phyloP scores from a whole-genome alignment of 331 rosid genomes.

The Telfairia occidentalis region DNA sequence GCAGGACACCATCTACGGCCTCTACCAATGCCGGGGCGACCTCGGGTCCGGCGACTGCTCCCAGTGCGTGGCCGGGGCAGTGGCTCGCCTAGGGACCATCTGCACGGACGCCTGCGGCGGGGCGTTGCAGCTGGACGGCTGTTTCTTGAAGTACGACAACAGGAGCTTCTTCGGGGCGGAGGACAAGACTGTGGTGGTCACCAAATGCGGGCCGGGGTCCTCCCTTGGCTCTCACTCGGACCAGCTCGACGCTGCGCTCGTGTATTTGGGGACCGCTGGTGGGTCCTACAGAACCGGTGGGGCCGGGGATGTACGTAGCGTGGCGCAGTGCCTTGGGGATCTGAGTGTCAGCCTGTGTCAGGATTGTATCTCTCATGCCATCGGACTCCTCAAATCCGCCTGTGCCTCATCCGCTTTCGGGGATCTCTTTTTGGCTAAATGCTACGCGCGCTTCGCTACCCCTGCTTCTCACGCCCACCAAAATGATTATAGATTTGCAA shows the following conservation, averaged over 20 bases:
- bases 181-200: slow-evolving; percentile 65
- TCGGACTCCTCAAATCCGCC: slow-evolving; percentile 53
- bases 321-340: slow-evolving; percentile 89
- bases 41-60: slow-evolving; percentile 42
- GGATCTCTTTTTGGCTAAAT: slow-evolving; percentile 62
- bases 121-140: slow-evolving; percentile 83
- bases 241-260: slow-evolving; percentile 43
- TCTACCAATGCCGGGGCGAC: slow-evolving; percentile 91
- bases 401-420: slow-evolving; percentile 62
- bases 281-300: slow-evolving; percentile 25
- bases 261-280: slow-evolving; percentile 28
- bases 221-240: slow-evolving; percentile 36
- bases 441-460: slow-evolving; percentile 65
- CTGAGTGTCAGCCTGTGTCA: slow-evolving; percentile 61
- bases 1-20: slow-evolving; percentile 42
- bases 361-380: slow-evolving; percentile 74
- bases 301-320: slow-evolving; percentile 28
- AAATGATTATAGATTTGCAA: too few relatives aligned
- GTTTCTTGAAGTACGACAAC: slow-evolving; percentile 73
- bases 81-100: slow-evolving; percentile 49
- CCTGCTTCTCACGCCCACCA: slow-evolving; percentile 43
- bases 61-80: slow-evolving; percentile 41
- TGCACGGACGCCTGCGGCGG: slow-evolving; percentile 60
- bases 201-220: slow-evolving; percentile 77
- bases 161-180: slow-evolving; percentile 53